Evolutionary conservation across 495 filamentous ascomycete genomes (phyloP).

Genomic region (Aspergillus bertholletiae): DNA sequence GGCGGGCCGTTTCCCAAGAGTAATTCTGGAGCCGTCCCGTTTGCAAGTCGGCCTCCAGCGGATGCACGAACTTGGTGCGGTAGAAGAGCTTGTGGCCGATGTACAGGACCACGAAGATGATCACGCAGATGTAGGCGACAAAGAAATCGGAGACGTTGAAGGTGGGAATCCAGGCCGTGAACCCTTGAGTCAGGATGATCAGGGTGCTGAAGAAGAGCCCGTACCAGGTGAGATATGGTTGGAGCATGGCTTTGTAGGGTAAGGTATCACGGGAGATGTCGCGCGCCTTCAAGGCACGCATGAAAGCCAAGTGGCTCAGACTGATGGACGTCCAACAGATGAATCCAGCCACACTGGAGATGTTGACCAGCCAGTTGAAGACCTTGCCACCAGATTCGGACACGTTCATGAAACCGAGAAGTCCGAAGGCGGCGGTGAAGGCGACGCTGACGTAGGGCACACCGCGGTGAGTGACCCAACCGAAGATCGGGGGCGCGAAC

Average conservation of each 20-base stretch:
- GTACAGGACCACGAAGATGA: slow-evolving; percentile 50
- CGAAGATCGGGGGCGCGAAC: slow-evolving; percentile 52
- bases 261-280: slow-evolving; percentile 45
- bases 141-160: slow-evolving; percentile 54
- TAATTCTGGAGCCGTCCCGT: slow-evolving; percentile 26
- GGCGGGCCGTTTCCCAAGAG: slow-evolving; percentile 21
- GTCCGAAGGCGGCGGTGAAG: slow-evolving; percentile 41
- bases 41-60: slow-evolving; percentile 34
- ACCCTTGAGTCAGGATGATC: slow-evolving; percentile 61
- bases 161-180: slow-evolving; percentile 57
- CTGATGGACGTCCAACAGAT: slow-evolving; percentile 56
- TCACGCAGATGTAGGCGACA: slow-evolving; percentile 50
- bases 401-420: slow-evolving; percentile 42
- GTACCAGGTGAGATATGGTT: slow-evolving; percentile 50
- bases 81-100: slow-evolving; percentile 47
- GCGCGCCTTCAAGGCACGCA: slow-evolving; percentile 47
- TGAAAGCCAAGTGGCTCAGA: slow-evolving; percentile 53
- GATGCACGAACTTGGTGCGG: slow-evolving; percentile 27
- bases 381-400: slow-evolving; percentile 36
- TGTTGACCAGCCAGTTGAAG: slow-evolving; percentile 54
- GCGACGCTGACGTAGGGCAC: slow-evolving; percentile 42
- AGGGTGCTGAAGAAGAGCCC: slow-evolving; percentile 59
- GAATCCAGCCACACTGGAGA: slow-evolving; percentile 56
- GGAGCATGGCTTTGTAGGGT: slow-evolving; percentile 48
- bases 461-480: slow-evolving; percentile 34